A percentile compares a stretch with the other conserved stretches of the same genome.
Evolutionary conservation across 164 flowering plant species (phyloP).

Genomic region (Vitis amurensis): DNA sequence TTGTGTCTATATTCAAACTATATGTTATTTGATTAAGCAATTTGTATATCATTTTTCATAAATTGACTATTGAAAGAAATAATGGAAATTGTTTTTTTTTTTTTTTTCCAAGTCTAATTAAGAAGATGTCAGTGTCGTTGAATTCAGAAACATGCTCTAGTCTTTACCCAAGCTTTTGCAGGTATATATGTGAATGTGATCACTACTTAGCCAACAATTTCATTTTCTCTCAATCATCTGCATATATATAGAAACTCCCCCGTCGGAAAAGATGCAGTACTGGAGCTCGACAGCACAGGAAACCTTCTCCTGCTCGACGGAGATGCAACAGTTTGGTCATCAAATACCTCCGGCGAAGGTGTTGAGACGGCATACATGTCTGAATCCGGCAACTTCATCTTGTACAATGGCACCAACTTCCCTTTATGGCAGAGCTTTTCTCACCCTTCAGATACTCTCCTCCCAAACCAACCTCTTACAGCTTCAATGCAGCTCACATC

Average conservation of each 20-base stretch:
- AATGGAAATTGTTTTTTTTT: not conserved
- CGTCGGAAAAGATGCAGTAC: constrained; percentile 60
- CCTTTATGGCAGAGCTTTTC: no score
- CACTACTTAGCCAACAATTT: constrained; percentile 39
- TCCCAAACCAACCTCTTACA: no score
- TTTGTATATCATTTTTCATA: no score
- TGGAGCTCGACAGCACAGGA: constrained; percentile 73
- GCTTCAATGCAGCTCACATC: no score
- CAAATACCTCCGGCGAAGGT: constrained; percentile 65
- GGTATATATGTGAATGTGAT: constrained; percentile 20
- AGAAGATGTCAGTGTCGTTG: no score
- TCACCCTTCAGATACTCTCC: no score
- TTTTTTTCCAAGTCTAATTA: not conserved
- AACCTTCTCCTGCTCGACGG: constrained; percentile 63
- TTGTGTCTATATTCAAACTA: no score
- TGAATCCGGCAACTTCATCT: constrained; percentile 80
- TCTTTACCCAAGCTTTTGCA: constrained; percentile 39
- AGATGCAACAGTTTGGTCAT: constrained; percentile 50
- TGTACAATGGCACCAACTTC: constrained; percentile 20
- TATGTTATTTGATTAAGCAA: no score
- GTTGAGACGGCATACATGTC: constrained; percentile 49
- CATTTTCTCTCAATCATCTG: constrained; percentile 46
- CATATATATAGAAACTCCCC: constrained; percentile 60
- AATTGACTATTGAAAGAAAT: not conserved
- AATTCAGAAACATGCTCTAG: not conserved